These are phyloP conservation scores for Chalciporus pseudorubinellus DNA, from an alignment of 768 basidiomycete species.

Conservation along the genomic window DNA sequence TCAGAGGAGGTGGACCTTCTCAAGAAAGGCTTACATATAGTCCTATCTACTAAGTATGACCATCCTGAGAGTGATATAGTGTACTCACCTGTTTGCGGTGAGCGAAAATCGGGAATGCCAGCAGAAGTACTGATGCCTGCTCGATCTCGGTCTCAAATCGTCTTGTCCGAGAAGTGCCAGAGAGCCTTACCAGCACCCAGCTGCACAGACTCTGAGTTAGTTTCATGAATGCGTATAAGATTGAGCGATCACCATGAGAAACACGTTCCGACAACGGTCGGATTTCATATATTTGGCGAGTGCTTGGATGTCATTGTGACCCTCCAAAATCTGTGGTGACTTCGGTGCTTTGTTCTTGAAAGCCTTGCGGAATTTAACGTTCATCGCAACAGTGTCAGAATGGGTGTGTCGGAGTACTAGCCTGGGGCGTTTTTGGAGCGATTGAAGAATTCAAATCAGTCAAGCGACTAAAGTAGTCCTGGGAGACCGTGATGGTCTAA, in stretches of 20 bases:
- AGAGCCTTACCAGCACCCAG: slow-evolving; percentile 59
- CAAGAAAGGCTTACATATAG: slow-evolving; percentile 26
- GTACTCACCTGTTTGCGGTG: slow-evolving; percentile 71
- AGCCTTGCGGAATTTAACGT: background rate
- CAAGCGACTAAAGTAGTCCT: too few relatives aligned
- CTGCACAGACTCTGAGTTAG: slow-evolving; percentile 32
- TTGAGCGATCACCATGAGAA: slow-evolving; percentile 59
- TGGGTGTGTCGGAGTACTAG: too few relatives aligned
- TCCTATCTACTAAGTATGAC: slow-evolving; percentile 6
- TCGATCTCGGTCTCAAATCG: slow-evolving; percentile 1
- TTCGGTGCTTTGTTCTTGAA: background rate
- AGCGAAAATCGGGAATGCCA: slow-evolving; percentile 88
- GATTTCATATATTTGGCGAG: slow-evolving; percentile 72
- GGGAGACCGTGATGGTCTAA: too few relatives aligned
- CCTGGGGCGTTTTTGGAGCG: too few relatives aligned
- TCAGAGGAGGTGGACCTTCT: background rate
- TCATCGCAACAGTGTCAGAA: background rate
- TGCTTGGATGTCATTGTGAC: slow-evolving; percentile 38
- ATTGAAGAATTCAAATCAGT: too few relatives aligned
- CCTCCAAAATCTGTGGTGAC: slow-evolving; percentile 24
- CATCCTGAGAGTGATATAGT: background rate
- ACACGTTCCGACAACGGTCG: slow-evolving; percentile 61
- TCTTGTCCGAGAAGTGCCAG: background rate
- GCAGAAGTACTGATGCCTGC: slow-evolving; percentile 75
- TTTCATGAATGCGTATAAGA: background rate